Conservation (phyloP, 805 yeast species). For the Jamesozyma hellenica region DNA sequence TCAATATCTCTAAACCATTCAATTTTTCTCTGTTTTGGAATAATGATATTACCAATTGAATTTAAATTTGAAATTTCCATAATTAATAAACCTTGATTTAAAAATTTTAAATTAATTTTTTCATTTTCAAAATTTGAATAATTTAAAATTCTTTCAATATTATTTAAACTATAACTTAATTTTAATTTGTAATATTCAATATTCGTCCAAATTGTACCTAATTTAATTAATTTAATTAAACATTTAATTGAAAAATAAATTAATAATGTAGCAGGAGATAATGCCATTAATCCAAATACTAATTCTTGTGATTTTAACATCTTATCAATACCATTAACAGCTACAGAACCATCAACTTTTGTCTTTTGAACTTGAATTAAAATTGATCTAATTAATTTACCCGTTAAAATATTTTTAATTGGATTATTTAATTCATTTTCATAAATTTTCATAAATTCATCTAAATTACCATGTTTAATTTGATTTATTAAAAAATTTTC, state of each 20-base stretch:
- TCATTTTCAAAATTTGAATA: slow-evolving; percentile 15
- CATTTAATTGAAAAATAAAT: slow-evolving; percentile 37
- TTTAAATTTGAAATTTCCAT: slow-evolving; percentile 55
- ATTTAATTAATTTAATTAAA: slow-evolving; percentile 21
- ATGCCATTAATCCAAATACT: slow-evolving; percentile 86
- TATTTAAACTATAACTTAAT: slow-evolving; percentile 38
- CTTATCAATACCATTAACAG: slow-evolving; percentile 83
- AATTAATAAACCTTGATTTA: slow-evolving; percentile 50
- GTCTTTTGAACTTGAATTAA: slow-evolving; percentile 92
- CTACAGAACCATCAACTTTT: slow-evolving; percentile 88
- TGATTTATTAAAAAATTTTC: slow-evolving; percentile 15
- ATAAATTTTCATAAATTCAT: slow-evolving; percentile 69
- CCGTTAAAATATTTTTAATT: slow-evolving; percentile 46
- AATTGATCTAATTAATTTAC: slow-evolving; percentile 65
- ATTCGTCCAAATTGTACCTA: slow-evolving; percentile 23
- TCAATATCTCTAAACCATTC: slow-evolving; percentile 59
- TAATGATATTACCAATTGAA: slow-evolving; percentile 35
- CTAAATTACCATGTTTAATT: slow-evolving; percentile 66
- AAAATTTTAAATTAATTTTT: slow-evolving; percentile 23
- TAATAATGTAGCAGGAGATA: slow-evolving; percentile 65
- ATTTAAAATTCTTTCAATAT: slow-evolving; percentile 46
- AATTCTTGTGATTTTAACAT: slow-evolving; percentile 82
- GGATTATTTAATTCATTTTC: slow-evolving; percentile 70
- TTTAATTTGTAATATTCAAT: slow-evolving; percentile 15
- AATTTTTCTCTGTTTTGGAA: slow-evolving; percentile 40